Base-by-base conservation (phyloP, 495 filamentous ascomycete genomes). In the Trichocladium antarcticum region DNA sequence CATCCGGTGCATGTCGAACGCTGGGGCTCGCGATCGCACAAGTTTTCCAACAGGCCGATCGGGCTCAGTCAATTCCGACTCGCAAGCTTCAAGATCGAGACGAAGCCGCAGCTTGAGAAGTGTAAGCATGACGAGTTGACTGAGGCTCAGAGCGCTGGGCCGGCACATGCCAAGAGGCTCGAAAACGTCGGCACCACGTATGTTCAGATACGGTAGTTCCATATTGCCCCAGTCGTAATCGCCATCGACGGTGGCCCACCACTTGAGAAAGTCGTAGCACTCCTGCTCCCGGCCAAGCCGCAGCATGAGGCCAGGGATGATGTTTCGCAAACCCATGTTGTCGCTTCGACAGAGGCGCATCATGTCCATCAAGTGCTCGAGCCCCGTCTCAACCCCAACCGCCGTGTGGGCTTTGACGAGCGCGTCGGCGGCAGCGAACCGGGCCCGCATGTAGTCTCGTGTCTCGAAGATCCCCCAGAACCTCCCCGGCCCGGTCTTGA, bases 201-300 rank as follows among this genome's bases (percentile, higher is more conserved):
- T 40, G 42, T 68, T 35, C 29, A 66, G 57, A 49, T 61, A 62
- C 9, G 63, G 65, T 42, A 61, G 40, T 17, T 17, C 52, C 34
- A 52, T 56, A 45, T 74, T 54, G n/a, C 57, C 60, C 65, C 58
- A 72, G 41, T 74, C 60, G 44, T 74, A 68, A 6, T 34, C 24
- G 31, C 50, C 57, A 42, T 69, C 45, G 11, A 43, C 56, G 2
- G 50, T 60, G 3, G 32, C 38, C 54, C 57, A 74, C 69, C 72
- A 78, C 51, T 73, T 77, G 45, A 72, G 36, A 28, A 77, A 76
- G 48, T 76, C 70, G 46, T 78, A 80, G 57, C 64, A 71, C 37
- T 75, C 68, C 43, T 78, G 72, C 27, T 77, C 76, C 48, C 55
- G 64, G 10, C 67, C 61, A 24, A 75, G 57, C 11, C 74, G 68